These are phyloP conservation scores for Cryphonectria radicalis DNA, from an alignment of 2,329 filamentous ascomycete species.

Conservation along the genomic window DNA sequence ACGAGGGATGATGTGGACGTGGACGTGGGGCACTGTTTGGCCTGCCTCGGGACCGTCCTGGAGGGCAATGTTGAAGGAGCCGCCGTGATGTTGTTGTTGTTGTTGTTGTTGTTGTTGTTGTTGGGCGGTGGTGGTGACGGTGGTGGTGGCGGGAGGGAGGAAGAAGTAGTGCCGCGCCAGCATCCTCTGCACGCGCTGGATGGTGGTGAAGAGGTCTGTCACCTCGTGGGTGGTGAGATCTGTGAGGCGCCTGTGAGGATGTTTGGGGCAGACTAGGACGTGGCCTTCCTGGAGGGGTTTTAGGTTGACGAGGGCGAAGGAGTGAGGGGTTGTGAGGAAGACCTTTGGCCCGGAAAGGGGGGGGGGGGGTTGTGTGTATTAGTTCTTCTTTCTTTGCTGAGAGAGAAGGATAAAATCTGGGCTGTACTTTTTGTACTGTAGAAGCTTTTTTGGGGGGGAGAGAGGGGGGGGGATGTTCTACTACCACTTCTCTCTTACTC, in stretches of 20 bases:
- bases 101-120: no score
- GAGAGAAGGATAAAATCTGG: not conserved
- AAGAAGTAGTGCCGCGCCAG: constrained; percentile 63
- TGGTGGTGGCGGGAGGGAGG: no score
- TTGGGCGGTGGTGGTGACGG: no score
- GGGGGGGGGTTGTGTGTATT: constrained; percentile 14
- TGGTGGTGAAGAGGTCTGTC: constrained; percentile 81
- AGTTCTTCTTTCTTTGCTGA: not conserved
- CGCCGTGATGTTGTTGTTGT: constrained; percentile 33
- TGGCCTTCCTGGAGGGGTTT: constrained; percentile 94
- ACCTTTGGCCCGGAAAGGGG: constrained; percentile 66
- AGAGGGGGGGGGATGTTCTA: not conserved
- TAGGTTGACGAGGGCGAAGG: constrained; percentile 91
- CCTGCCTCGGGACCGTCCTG: constrained; percentile 91
- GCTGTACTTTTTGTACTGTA: not conserved
- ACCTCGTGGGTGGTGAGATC: constrained; percentile 75
- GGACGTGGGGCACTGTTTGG: constrained; percentile 91
- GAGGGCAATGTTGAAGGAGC: constrained; percentile 90
- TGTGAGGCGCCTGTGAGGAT: constrained; percentile 70
- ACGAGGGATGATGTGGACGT: constrained; percentile 88
- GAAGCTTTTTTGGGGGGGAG: not conserved
- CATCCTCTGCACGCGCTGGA: constrained; percentile 80
- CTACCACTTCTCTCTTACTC: constrained; percentile 31
- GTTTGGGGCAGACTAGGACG: constrained; percentile 82
- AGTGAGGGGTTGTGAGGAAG: constrained; percentile 79